Base-by-base conservation (phyloP, 73 alveolate species). In the Symbiodinium pilosum region DNA sequence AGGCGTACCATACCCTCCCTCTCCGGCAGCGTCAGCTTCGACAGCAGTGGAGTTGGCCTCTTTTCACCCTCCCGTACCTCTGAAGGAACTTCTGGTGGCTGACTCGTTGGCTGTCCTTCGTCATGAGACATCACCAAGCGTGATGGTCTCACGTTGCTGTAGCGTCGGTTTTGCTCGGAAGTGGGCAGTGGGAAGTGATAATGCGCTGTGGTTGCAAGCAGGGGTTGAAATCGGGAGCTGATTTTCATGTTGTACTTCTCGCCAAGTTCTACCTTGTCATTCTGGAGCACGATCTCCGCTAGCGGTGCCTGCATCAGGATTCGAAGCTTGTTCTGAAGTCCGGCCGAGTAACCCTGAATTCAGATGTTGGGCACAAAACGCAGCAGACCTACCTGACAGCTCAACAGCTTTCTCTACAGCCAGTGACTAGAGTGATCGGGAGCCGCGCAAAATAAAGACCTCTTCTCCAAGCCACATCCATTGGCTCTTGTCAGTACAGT, bases 241-340 rank as follows among this genome's bases (percentile, higher is more conserved):
- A 89, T 40, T 28, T 68, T 59, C 36, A 56, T 64, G 21, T 59
- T 26, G 83, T 89, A 89, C 44, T 89, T 89, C 95, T 89, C 75
- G 47, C 95, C 95, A 20, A 89, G 43, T 34, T 89, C 95, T 69
- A 89, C 51, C 87, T 89, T 89, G 73, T 89, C 95, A 14, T 56
- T 89, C 40, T 89, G 95, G 38, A 89, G 87, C 73, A 54, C 36
- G 69, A 84, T 84, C 44, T 89, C 95, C 5, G 87, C 87, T 16
- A 4, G 47, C 24, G 95, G 73, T n/a, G 75, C 95, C 95, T 89
- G 84, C 84, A 5, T 30, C 24, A 26, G n/a, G 34, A 28, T 20
- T 24, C 12, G n/a, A 71, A 12, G 64, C 52, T n/a, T 40, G 39
- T 8, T 30, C 41, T 8, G 89, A 40, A 20, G 42, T 24, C 16